Conservation (phyloP, 345 rosid genomes). For the Sisymbrium irio region DNA sequence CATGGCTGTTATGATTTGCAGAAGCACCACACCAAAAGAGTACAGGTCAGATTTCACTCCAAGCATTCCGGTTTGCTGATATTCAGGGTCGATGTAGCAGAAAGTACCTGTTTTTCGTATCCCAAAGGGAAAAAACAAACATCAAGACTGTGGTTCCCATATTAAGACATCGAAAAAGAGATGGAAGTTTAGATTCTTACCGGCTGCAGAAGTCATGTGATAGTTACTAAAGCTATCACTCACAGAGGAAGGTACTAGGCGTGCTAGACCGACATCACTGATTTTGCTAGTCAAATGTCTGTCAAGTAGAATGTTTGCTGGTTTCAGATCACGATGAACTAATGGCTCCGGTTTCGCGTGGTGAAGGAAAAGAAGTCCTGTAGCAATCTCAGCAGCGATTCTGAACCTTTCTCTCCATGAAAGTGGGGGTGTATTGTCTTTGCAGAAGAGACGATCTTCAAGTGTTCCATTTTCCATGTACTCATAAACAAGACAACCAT, state of each 20-base stretch:
- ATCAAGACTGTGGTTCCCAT: constrained; percentile 13
- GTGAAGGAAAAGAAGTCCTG: constrained; percentile 77
- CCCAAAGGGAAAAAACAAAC: constrained; percentile 12
- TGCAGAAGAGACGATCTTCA: constrained; percentile 75
- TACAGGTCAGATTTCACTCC: constrained; percentile 83
- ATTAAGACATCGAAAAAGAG: not conserved
- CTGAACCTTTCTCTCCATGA: constrained; percentile 66
- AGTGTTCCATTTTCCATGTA: constrained; percentile 85
- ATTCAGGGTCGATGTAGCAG: constrained; percentile 84
- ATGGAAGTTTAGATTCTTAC: constrained; percentile 29
- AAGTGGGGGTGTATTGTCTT: constrained; percentile 52
- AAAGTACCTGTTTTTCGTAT: constrained; percentile 48
- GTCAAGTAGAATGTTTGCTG: constrained; percentile 77
- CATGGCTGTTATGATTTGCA: constrained; percentile 72
- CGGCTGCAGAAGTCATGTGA: constrained; percentile 71
- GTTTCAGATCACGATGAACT: constrained; percentile 88
- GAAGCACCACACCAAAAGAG: constrained; percentile 74
- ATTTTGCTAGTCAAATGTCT: constrained; percentile 55
- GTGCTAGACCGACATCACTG: constrained; percentile 72
- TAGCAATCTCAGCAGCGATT: constrained; percentile 70
- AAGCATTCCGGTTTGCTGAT: constrained; percentile 79
- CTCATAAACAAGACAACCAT: constrained; percentile 80
- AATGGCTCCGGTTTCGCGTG: constrained; percentile 77
- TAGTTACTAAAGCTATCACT: constrained; percentile 45
- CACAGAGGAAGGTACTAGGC: constrained; percentile 54